Evolutionary conservation across 1,139 yeast species (phyloP).

Genomic region (Pneumocystis jirovecii): DNA sequence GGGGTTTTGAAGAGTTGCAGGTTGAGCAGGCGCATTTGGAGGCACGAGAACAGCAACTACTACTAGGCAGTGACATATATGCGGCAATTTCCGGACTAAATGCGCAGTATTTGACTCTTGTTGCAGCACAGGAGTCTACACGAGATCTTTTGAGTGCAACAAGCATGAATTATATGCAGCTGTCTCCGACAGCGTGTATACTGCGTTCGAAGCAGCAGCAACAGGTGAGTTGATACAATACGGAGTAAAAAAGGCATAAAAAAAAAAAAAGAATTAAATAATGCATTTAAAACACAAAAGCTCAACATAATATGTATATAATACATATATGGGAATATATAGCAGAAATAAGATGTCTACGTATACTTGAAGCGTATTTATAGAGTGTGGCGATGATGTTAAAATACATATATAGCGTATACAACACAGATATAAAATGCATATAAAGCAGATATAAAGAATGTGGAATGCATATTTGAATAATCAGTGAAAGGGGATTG

Average conservation of each 20-base stretch:
- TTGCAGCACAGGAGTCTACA: background rate
- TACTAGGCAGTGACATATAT: background rate
- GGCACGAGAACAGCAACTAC: background rate
- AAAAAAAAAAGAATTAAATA: too few relatives aligned
- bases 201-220: background rate
- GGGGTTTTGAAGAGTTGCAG: background rate
- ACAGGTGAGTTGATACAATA: background rate
- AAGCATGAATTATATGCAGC: background rate
- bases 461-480: too few relatives aligned
- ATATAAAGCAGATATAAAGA: too few relatives aligned
- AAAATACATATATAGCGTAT: too few relatives aligned
- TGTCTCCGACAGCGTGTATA: background rate
- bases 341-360: too few relatives aligned
- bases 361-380: too few relatives aligned
- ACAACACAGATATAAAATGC: too few relatives aligned
- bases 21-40: background rate
- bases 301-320: background rate
- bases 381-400: too few relatives aligned
- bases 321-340: too few relatives aligned
- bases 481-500: too few relatives aligned
- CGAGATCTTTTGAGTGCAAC: background rate
- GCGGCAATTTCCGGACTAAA: background rate
- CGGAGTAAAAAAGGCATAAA: background rate
- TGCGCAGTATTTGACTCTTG: background rate
- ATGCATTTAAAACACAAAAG: background rate